Evolutionary conservation across 257 asterid genomes (phyloP).

Genomic region (Fraxinus pennsylvanica): DNA sequence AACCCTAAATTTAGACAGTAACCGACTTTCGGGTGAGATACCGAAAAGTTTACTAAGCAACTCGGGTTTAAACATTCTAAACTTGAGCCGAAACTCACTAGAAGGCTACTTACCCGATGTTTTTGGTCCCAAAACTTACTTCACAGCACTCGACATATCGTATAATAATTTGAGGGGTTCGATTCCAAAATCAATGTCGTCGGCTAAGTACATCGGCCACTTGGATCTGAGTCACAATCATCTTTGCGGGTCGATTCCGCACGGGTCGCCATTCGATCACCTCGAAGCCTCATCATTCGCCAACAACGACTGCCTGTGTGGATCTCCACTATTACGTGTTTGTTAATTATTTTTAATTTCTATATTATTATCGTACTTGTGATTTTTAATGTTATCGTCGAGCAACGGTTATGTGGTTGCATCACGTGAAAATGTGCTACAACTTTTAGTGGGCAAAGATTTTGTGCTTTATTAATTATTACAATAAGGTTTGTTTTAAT

Average conservation of each 20-base stretch:
- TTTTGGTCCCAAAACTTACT: slow-evolving; percentile 63
- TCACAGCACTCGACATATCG: slow-evolving; percentile 72
- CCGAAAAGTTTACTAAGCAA: slow-evolving; percentile 55
- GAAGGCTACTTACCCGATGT: slow-evolving; percentile 80
- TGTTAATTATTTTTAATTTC: slow-evolving; percentile 30
- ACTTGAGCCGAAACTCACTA: slow-evolving; percentile 63
- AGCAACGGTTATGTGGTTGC: slow-evolving; percentile 9
- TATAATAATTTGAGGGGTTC: slow-evolving; percentile 63
- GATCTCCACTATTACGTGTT: slow-evolving; percentile 62
- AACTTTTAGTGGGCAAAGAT: slow-evolving; percentile 27
- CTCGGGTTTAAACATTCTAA: slow-evolving; percentile 70
- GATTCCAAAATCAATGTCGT: slow-evolving; percentile 61
- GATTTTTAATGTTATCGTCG: slow-evolving; percentile 20
- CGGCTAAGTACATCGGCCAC: slow-evolving; percentile 76
- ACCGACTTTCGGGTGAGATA: slow-evolving; percentile 57
- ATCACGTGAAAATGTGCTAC: slow-evolving; percentile 33
- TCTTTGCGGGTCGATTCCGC: slow-evolving; percentile 84
- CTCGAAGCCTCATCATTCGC: slow-evolving; percentile 80
- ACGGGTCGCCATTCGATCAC: slow-evolving; percentile 83
- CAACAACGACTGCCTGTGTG: slow-evolving; percentile 87
- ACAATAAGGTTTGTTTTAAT: slow-evolving; percentile 10
- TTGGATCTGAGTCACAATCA: slow-evolving; percentile 89
- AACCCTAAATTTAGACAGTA: slow-evolving; percentile 68
- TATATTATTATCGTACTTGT: slow-evolving; percentile 25
- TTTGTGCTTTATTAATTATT: slow-evolving; percentile 26